These are phyloP conservation scores for Torulaspora quercuum DNA, from an alignment of 805 yeast species.

Conservation along the genomic window DNA sequence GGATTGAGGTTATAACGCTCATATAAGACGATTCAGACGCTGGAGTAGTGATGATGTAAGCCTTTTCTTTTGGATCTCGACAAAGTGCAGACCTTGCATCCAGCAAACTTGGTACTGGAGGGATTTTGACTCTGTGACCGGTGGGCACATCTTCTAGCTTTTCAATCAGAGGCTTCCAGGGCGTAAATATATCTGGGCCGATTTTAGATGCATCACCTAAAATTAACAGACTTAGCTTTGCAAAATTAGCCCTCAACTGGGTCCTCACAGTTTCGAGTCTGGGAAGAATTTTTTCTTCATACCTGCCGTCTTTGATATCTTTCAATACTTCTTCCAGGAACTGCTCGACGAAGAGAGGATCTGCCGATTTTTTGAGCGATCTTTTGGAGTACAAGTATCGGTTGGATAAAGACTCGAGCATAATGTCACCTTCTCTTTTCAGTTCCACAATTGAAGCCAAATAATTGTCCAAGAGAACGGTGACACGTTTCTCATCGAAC, in stretches of 20 bases:
- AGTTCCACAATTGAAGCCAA: constrained; percentile 39
- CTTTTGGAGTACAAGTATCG: constrained; percentile 52
- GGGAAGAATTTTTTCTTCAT: constrained; percentile 35
- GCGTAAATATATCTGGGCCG: constrained; percentile 25
- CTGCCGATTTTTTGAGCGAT: constrained; percentile 64
- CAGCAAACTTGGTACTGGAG: constrained; percentile 50
- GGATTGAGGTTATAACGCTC: constrained; percentile 56
- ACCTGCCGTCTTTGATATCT: constrained; percentile 54
- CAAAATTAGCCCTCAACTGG: constrained; percentile 46
- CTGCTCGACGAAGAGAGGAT: constrained; percentile 59
- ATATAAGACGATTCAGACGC: constrained; percentile 81
- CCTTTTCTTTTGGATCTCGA: constrained; percentile 44
- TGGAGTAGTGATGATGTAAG: constrained; percentile 67
- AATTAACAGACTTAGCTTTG: constrained; percentile 64
- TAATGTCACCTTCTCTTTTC: constrained; percentile 43
- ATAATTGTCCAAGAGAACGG: constrained; percentile 47
- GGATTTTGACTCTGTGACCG: constrained; percentile 16
- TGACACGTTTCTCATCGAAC: constrained; percentile 70
- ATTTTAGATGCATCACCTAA: constrained; percentile 62
- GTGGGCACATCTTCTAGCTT: constrained; percentile 13
- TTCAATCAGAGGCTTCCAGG: constrained; percentile 25
- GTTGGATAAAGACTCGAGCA: constrained; percentile 62
- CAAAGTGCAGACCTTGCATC: constrained; percentile 58
- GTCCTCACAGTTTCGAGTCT: constrained; percentile 46
- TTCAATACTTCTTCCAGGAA: constrained; percentile 48